A percentile compares a stretch with the other conserved stretches of the same genome.
Evolutionary conservation across 73 alveolate species (phyloP).

Genomic region (Paraurostyla sp.): DNA sequence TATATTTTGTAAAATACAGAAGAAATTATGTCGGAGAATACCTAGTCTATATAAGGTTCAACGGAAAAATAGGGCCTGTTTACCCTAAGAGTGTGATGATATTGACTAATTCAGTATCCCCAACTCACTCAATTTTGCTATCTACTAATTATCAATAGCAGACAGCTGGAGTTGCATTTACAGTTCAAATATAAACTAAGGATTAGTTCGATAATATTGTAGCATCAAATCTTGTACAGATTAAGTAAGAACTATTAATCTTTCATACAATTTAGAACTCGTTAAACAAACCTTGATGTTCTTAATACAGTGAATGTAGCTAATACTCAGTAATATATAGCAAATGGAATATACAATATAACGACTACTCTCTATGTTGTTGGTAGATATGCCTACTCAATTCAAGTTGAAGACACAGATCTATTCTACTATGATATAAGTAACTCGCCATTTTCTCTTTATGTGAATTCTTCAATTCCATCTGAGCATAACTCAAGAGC

Average conservation of each 20-base stretch:
- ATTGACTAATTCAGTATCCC: constrained; percentile 10
- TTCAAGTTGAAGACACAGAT: background rate
- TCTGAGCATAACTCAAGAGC: background rate
- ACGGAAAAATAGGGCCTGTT: background rate
- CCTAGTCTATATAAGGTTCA: constrained; percentile 10
- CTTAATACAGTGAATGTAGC: background rate
- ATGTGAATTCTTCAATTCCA: constrained; percentile 28
- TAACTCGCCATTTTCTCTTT: background rate
- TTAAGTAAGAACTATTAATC: background rate
- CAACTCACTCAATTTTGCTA: background rate
- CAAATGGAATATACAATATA: constrained; percentile 12
- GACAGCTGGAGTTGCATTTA: constrained; percentile 51
- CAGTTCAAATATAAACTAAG: constrained; percentile 4
- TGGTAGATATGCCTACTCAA: constrained; percentile 10
- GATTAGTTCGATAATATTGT: constrained; percentile 24
- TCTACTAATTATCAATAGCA: constrained; percentile 5
- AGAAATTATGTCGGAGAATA: constrained; percentile 15
- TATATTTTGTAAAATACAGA: background rate
- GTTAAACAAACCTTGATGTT: background rate
- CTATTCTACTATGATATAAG: background rate
- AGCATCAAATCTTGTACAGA: background rate
- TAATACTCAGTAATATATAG: background rate
- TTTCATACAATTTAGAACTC: background rate
- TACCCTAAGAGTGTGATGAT: constrained; percentile 3
- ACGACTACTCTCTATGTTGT: constrained; percentile 5